phyloP scores from a whole-genome alignment of 768 basidiomycete species.

The Mycena albidolilacea region DNA sequence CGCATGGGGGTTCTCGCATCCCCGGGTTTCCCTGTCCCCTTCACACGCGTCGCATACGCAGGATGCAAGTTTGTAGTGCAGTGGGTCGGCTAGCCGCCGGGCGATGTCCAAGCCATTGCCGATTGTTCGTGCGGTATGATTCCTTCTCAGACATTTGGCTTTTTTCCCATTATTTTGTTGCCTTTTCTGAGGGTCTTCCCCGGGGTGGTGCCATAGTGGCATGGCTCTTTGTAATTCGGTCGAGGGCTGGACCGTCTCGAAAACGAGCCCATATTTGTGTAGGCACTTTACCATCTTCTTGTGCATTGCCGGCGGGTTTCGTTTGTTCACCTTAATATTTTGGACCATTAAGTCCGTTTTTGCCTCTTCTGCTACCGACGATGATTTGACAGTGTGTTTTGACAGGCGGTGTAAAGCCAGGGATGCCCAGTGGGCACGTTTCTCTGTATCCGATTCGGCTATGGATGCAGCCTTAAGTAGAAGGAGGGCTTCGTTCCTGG shows the following conservation, averaged over 20 bases:
- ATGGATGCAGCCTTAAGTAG: too few relatives aligned
- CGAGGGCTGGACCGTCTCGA: background rate
- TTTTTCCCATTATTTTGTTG: constrained; percentile 23
- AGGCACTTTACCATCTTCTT: background rate
- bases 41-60: constrained; percentile 27
- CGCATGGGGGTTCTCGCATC: constrained; percentile 29
- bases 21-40: background rate
- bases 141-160: constrained; percentile 15
- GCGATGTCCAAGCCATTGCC: background rate
- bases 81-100: too few relatives aligned
- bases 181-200: constrained; percentile 2
- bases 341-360: background rate
- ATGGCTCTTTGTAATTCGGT: background rate
- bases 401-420: too few relatives aligned
- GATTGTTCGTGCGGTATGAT: background rate
- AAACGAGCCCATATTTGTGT: background rate
- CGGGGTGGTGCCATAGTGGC: constrained; percentile 36
- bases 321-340: background rate
- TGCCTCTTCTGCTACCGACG: too few relatives aligned
- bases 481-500: background rate
- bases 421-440: too few relatives aligned
- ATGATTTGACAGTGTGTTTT: too few relatives aligned
- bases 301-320: background rate
- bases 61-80: too few relatives aligned
- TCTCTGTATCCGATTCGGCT: too few relatives aligned